Evolutionary conservation across 768 basidiomycete species (phyloP).

Genomic region (Termitomyces sp.): DNA sequence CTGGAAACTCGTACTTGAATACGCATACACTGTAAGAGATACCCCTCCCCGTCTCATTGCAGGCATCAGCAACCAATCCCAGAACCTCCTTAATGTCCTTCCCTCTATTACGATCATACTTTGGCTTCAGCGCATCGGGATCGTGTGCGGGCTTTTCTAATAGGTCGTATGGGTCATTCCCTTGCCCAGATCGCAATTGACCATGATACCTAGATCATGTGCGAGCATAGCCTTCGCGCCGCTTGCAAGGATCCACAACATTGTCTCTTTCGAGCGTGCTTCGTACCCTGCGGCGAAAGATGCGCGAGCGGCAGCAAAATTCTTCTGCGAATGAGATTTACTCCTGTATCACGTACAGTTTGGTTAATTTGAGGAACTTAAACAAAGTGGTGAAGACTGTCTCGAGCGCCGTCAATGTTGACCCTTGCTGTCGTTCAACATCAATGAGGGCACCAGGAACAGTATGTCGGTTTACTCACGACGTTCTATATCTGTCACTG

Average conservation of each 20-base stretch:
- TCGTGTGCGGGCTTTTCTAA: constrained; percentile 83
- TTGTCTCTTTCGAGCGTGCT: constrained; percentile 79
- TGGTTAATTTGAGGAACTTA: constrained; percentile 87
- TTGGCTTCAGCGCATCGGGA: constrained; percentile 90
- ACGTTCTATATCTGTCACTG: constrained; percentile 88
- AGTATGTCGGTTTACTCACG: constrained; percentile 40
- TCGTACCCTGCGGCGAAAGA: constrained; percentile 85
- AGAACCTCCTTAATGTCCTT: constrained; percentile 66
- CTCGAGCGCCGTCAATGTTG: constrained; percentile 66
- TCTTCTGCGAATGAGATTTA: constrained; percentile 72
- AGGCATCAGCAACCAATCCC: too few relatives aligned
- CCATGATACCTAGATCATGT: constrained; percentile 89
- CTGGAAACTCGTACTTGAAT: too few relatives aligned
- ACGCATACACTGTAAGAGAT: too few relatives aligned
- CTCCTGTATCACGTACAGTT: constrained; percentile 96
- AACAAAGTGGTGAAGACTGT: constrained; percentile 70
- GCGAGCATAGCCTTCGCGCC: constrained; percentile 85
- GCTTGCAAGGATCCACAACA: constrained; percentile 87
- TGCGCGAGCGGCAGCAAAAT: constrained; percentile 65
- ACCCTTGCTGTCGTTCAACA: constrained; percentile 78
- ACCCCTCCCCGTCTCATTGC: too few relatives aligned
- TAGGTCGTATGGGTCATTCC: constrained; percentile 80
- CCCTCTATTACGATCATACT: constrained; percentile 74
- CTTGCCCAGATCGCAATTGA: constrained; percentile 92
- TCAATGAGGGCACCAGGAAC: neutral